Conservation (phyloP, 2,329 filamentous ascomycete genomes). For the Microcyclospora tardicrescens region DNA sequence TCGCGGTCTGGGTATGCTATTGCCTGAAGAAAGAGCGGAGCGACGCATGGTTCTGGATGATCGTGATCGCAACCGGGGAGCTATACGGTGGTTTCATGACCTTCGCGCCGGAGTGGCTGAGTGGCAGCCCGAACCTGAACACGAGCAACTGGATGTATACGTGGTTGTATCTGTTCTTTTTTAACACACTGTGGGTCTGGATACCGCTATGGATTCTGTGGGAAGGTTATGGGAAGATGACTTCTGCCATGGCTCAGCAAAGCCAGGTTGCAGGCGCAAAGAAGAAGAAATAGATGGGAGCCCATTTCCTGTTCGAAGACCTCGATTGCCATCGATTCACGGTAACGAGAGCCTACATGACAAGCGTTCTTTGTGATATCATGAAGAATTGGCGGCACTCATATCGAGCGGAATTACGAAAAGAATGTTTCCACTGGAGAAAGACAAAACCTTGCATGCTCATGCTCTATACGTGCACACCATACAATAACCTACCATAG, state of each 20-base stretch:
- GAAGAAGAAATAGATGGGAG: not conserved
- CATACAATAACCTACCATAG: no score
- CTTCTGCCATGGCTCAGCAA: conserved; percentile 6
- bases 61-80: conserved; percentile 48
- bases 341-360: no score
- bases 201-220: conserved; percentile 45
- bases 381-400: no score
- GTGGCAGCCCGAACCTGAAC: conserved; percentile 43
- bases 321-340: no score
- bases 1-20: conserved; percentile 46
- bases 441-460: no score
- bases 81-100: conserved; percentile 55
- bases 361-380: no score
- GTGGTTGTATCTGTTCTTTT: conserved; percentile 52
- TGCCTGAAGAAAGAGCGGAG: conserved; percentile 21
- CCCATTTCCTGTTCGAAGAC: no score
- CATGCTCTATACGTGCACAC: no score
- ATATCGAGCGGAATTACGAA: no score
- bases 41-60: conserved; percentile 43
- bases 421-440: no score
- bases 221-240: conserved; percentile 34
- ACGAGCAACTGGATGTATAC: conserved; percentile 48
- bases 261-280: not conserved
- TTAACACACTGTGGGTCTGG: conserved; percentile 51
- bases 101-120: conserved; percentile 53